Conservation (phyloP, 2,329 filamentous ascomycete species). For the Calonectria pseudoturangicola region DNA sequence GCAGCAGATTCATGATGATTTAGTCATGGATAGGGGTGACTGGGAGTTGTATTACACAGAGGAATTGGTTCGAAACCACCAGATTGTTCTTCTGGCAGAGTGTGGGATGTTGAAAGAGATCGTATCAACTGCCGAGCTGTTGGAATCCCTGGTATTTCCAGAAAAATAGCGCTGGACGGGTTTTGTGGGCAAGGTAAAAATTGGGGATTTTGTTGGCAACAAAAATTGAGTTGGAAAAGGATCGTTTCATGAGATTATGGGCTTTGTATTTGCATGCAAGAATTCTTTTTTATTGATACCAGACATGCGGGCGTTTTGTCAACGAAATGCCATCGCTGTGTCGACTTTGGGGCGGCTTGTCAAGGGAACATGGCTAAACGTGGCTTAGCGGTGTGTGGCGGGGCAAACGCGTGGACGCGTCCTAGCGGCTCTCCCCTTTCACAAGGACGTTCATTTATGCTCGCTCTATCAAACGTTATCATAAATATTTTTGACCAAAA, state of each 20-base stretch:
- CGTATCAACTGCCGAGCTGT: slow-evolving; percentile 36
- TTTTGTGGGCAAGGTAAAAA: background rate
- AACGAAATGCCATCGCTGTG: slow-evolving; percentile 3
- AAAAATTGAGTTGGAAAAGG: slow-evolving; percentile 20
- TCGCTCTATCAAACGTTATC: background rate
- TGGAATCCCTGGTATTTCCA: slow-evolving; percentile 38
- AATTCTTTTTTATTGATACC: slow-evolving; percentile 21
- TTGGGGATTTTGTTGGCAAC: background rate
- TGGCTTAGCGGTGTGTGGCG: slow-evolving; percentile 38
- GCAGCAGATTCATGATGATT: slow-evolving; percentile 38
- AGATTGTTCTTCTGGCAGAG: slow-evolving; percentile 38
- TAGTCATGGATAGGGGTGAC: slow-evolving; percentile 32
- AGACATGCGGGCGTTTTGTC: slow-evolving; percentile 6
- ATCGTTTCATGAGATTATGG: background rate
- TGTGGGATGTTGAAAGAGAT: slow-evolving; percentile 42
- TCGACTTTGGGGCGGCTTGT: background rate
- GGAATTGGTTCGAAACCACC: slow-evolving; percentile 45
- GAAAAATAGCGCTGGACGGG: background rate
- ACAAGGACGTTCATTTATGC: slow-evolving; percentile 4
- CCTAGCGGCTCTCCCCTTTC: background rate
- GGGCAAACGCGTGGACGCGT: slow-evolving; percentile 34
- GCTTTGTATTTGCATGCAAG: background rate
- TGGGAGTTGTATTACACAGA: background rate
- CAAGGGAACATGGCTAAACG: slow-evolving; percentile 13
- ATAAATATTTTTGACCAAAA: background rate